Evolutionary conservation across 2,329 filamentous ascomycete genomes (phyloP).

Genomic region (Capronia epimyces): DNA sequence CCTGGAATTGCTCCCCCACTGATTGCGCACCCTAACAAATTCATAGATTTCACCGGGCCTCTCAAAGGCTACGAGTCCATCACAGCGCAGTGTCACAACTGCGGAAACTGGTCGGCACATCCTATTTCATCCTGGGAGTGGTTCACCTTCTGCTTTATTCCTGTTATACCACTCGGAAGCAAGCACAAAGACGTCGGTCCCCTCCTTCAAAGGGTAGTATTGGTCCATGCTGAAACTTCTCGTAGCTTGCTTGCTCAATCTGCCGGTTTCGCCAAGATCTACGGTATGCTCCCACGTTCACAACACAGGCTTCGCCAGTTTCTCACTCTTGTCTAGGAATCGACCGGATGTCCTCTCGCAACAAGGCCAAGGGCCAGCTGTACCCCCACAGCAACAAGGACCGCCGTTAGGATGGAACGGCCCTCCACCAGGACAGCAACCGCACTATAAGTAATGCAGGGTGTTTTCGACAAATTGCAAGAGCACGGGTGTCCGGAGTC

Average conservation of each 20-base stretch:
- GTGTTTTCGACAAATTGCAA: not conserved
- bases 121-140: conserved; percentile 44
- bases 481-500: conserved; percentile 7
- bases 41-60: conserved; percentile 40
- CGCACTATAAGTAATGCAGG: conserved; percentile 13
- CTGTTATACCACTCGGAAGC: conserved; percentile 33
- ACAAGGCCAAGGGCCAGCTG: conserved; percentile 18
- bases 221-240: conserved; percentile 3
- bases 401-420: conserved; percentile 70
- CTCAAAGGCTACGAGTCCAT: conserved; percentile 44
- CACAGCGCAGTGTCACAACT: conserved; percentile 44
- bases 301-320: not conserved
- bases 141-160: conserved; percentile 44
- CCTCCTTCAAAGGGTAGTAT: not conserved
- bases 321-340: conserved; percentile 8
- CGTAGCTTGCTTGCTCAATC: conserved; percentile 25
- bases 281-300: conserved; percentile 3
- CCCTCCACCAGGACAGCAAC: conserved; percentile 70
- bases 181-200: conserved; percentile 31
- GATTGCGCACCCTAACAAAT: conserved; percentile 8
- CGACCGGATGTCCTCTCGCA: conserved; percentile 27
- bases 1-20: not conserved
- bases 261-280: conserved; percentile 29
- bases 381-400: conserved; percentile 37
- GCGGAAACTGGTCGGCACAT: conserved; percentile 43